phyloP scores from a whole-genome alignment of 2,329 filamentous ascomycete genomes.

The Ambrosiella beaveri region DNA sequence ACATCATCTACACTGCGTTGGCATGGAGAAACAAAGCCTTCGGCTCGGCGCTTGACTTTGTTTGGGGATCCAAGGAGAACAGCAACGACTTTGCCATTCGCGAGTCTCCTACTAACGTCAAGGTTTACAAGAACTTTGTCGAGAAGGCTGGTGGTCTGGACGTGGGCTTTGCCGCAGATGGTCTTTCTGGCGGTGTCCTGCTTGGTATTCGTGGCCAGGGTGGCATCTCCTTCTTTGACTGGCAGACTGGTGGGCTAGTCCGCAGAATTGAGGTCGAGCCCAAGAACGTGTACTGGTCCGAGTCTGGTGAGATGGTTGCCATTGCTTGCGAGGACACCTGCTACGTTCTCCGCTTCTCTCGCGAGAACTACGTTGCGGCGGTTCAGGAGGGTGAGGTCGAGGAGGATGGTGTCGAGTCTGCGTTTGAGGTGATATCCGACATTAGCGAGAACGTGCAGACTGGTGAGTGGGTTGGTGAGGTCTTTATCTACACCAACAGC shows the following conservation, averaged over 20 bases:
- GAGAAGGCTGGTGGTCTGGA: conserved; percentile 80
- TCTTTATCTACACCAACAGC: conserved; percentile 96
- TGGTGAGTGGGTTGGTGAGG: conserved; percentile 95
- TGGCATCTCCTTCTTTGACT: conserved; percentile 91
- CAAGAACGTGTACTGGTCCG: conserved; percentile 82
- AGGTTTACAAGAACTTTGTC: conserved; percentile 95
- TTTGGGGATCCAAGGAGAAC: conserved; percentile 92
- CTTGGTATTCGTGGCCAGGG: conserved; percentile 91
- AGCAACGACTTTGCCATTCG: conserved; percentile 97
- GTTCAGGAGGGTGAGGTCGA: conserved; percentile 70
- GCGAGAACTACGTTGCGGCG: conserved; percentile 74
- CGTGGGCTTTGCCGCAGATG: conserved; percentile 88
- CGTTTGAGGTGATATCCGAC: conserved; percentile 91
- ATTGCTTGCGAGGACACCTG: conserved; percentile 90
- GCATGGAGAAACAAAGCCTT: conserved; percentile 97
- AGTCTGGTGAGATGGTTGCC: conserved; percentile 81
- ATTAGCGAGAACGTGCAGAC: conserved; percentile 86
- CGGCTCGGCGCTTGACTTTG: conserved; percentile 86
- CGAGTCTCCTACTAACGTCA: conserved; percentile 84
- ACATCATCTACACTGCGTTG: conserved; percentile 95
- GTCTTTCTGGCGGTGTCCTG: conserved; percentile 71
- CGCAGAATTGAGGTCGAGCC: conserved; percentile 75
- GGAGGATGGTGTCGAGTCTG: conserved; percentile 81
- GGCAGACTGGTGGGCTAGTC: conserved; percentile 76
- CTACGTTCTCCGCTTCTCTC: conserved; percentile 82